These are phyloP conservation scores for Cenococcum geophilum DNA, from an alignment of 495 filamentous ascomycete genomes.

Conservation along the genomic window DNA sequence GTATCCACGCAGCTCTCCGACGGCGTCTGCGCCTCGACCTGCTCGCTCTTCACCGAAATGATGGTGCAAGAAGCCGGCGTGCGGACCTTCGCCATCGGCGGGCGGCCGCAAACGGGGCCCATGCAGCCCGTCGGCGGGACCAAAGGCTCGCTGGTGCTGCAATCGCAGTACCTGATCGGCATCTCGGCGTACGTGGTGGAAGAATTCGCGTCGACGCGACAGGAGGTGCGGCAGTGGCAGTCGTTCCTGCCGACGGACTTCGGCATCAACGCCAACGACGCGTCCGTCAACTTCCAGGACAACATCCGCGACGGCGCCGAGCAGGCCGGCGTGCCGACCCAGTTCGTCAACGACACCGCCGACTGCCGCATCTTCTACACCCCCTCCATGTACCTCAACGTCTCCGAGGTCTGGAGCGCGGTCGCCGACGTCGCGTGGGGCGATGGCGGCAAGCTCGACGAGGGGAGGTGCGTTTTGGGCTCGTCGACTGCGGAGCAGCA, in stretches of 20 bases:
- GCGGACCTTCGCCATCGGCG: slow-evolving; percentile 46
- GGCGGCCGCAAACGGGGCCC: slow-evolving; percentile 37
- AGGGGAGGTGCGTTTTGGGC: slow-evolving; percentile 18
- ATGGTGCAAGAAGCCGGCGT: slow-evolving; percentile 48
- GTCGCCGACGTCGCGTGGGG: slow-evolving; percentile 22
- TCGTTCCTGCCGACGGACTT: slow-evolving; percentile 13
- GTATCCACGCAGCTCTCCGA: too few relatives aligned
- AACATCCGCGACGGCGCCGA: slow-evolving; percentile 27
- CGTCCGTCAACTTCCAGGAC: slow-evolving; percentile 29
- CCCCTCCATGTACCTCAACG: slow-evolving; percentile 19
- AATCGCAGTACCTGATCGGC: slow-evolving; percentile 14
- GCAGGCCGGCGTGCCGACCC: slow-evolving; percentile 17
- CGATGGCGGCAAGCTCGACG: slow-evolving; percentile 18
- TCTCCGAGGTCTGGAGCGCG: slow-evolving; percentile 19
- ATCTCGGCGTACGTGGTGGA: slow-evolving; percentile 14
- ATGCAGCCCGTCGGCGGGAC: slow-evolving; percentile 37
- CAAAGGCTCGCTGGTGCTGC: slow-evolving; percentile 28
- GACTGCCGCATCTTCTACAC: slow-evolving; percentile 26
- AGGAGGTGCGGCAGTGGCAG: slow-evolving; percentile 16
- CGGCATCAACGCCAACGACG: slow-evolving; percentile 16
- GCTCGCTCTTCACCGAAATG: slow-evolving; percentile 49
- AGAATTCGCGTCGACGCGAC: slow-evolving; percentile 12
- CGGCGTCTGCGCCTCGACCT: slow-evolving; percentile 47
- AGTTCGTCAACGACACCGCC: slow-evolving; percentile 30
- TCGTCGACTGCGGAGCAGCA: slow-evolving; percentile 15